Conservation (phyloP, 179 eudicot species). For the Beta lomatogona region DNA sequence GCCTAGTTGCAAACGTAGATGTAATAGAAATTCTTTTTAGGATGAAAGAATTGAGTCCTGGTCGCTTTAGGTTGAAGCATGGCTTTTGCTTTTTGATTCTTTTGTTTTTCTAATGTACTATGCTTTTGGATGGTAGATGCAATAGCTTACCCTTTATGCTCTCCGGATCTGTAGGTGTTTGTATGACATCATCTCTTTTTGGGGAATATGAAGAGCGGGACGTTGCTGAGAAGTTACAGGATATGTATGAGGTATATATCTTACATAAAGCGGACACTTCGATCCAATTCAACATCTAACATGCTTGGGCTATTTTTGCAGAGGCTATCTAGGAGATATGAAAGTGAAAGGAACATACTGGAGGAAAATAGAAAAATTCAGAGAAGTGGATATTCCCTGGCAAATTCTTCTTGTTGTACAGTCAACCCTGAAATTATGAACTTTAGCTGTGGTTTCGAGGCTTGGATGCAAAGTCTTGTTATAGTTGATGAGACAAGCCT, state of each 20-base stretch:
- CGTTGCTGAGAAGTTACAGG: constrained; percentile 53
- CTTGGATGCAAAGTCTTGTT: constrained; percentile 68
- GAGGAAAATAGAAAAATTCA: constrained; percentile 33
- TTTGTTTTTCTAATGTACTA: neutral
- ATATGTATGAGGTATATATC: constrained; percentile 70
- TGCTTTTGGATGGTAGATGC: neutral
- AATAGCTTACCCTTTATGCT: neutral
- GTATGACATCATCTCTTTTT: constrained; percentile 61
- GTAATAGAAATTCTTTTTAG: neutral
- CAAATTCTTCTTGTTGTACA: constrained; percentile 55
- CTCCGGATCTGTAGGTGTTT: constrained; percentile 53
- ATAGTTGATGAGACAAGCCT: constrained; percentile 66
- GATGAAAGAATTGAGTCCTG: neutral
- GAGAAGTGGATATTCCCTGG: constrained; percentile 27
- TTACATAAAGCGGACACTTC: neutral
- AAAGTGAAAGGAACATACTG: constrained; percentile 58
- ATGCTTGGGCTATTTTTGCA: constrained; percentile 31
- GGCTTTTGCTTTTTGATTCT: neutral
- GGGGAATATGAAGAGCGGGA: constrained; percentile 38
- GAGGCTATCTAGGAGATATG: constrained; percentile 59
- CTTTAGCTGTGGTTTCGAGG: constrained; percentile 46
- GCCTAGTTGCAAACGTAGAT: no score
- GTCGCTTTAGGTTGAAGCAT: neutral
- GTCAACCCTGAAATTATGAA: constrained; percentile 52
- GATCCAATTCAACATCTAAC: constrained; percentile 4